Percentiles rank a stretch among this genome's conserved stretches.
phyloP scores from a whole-genome alignment of 2,329 filamentous ascomycete species.

The Fusarium sp. region DNA sequence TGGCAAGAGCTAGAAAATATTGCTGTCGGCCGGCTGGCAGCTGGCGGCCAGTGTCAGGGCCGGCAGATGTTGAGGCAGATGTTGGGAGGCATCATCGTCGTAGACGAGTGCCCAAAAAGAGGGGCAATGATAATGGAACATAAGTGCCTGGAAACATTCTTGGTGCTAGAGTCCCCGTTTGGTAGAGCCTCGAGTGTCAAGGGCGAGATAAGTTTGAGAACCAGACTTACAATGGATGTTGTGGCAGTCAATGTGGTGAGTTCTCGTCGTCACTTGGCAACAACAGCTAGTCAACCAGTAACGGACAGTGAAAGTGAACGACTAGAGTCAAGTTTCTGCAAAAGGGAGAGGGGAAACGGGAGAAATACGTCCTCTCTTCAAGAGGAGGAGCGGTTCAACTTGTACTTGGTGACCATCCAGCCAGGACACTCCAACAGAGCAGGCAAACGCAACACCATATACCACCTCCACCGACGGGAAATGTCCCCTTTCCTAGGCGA shows the following conservation, averaged over 20 bases:
- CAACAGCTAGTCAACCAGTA: neutral
- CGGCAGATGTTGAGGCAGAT: slow-evolving; percentile 6
- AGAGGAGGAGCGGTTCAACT: slow-evolving; percentile 25
- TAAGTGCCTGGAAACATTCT: neutral
- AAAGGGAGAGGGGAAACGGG: neutral
- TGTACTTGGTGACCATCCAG: slow-evolving; percentile 27
- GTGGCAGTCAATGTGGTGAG: neutral
- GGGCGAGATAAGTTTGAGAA: neutral
- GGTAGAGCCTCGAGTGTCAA: neutral
- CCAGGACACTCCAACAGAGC: slow-evolving; percentile 20
- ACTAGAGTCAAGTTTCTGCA: neutral
- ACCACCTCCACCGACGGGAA: slow-evolving; percentile 4
- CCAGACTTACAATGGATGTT: slow-evolving; percentile 13
- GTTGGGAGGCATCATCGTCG: neutral
- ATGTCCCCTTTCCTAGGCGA: slow-evolving; percentile 15
- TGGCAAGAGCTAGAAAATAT: slow-evolving; percentile 1
- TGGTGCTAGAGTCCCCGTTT: neutral
- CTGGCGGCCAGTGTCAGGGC: slow-evolving; percentile 23
- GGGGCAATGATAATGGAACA: neutral
- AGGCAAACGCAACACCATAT: slow-evolving; percentile 19
- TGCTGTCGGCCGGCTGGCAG: slow-evolving; percentile 19
- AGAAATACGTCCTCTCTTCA: neutral
- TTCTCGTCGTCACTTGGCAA: neutral
- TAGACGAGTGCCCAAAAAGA: neutral
- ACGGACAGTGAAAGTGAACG: neutral